These are phyloP conservation scores for Salvia splendens DNA, from an alignment of 257 asterid genomes.

Conservation along the genomic window DNA sequence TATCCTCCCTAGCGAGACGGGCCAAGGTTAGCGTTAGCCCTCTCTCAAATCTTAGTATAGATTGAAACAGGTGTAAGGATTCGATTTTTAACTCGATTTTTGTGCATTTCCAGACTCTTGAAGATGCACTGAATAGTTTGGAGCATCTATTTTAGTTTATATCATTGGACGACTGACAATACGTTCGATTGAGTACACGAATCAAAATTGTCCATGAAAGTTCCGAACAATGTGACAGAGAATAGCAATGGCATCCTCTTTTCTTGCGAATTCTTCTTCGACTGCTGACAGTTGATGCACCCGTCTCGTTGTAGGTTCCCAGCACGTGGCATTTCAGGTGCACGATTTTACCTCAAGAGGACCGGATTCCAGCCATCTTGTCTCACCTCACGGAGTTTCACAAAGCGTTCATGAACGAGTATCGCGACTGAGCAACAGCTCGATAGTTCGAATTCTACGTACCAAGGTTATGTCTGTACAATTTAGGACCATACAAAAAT, in stretches of 20 bases:
- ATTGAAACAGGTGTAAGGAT: no score
- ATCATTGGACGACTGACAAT: no score
- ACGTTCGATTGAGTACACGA: no score
- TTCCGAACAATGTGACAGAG: no score
- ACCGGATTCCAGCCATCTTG: conserved; percentile 73
- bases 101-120: conserved; percentile 57
- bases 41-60: background rate
- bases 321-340: conserved; percentile 99
- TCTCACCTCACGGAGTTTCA: conserved; percentile 78
- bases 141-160: no score
- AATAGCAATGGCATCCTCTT: background rate
- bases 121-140: conserved; percentile 75
- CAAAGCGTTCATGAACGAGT: conserved; percentile 72
- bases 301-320: conserved; percentile 43
- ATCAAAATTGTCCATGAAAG: no score
- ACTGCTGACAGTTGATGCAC: background rate
- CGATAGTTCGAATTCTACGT: background rate
- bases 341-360: conserved; percentile 92
- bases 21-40: conserved; percentile 86
- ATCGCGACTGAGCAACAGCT: conserved; percentile 43
- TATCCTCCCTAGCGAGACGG: conserved; percentile 83
- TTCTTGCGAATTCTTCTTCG: background rate
- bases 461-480: background rate
- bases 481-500: background rate
- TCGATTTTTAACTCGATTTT: background rate